Percentiles rank a stretch among this genome's conserved stretches.
These are phyloP conservation scores for Alternaria arbusti DNA, from an alignment of 2,329 filamentous ascomycete species.

Conservation along the genomic window DNA sequence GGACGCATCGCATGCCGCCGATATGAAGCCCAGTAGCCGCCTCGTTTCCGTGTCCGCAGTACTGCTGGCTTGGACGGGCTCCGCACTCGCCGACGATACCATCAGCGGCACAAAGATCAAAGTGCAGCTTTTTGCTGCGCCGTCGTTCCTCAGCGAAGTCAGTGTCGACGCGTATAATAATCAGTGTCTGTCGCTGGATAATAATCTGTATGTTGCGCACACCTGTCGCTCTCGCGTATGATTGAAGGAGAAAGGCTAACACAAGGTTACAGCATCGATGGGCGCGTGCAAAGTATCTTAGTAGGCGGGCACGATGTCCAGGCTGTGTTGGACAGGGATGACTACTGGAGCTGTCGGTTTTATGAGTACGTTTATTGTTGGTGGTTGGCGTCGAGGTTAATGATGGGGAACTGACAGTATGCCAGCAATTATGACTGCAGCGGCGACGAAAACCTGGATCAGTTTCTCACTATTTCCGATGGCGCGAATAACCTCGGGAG, in stretches of 20 bases:
- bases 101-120: constrained; percentile 36
- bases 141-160: constrained; percentile 41
- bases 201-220: constrained; percentile 36
- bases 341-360: constrained; percentile 45
- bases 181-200: constrained; percentile 39
- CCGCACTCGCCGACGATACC: constrained; percentile 22
- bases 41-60: constrained; percentile 3
- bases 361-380: constrained; percentile 36
- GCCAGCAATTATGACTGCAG: constrained; percentile 41
- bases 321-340: constrained; percentile 30
- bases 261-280: constrained; percentile 38
- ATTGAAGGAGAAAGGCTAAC: background rate
- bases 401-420: too few species aligned
- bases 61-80: constrained; percentile 5
- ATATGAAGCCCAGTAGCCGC: constrained; percentile 15
- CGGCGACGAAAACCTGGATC: constrained; percentile 22
- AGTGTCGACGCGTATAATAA: constrained; percentile 40
- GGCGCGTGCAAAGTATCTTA: constrained; percentile 38
- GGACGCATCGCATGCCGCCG: constrained; percentile 6
- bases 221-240: background rate
- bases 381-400: too few species aligned
- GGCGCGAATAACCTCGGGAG: constrained; percentile 43
- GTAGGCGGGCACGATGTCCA: constrained; percentile 40
- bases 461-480: constrained; percentile 32
- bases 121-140: constrained; percentile 42